A percentile compares a stretch with the other conserved stretches of the same genome.
Evolutionary conservation across 768 basidiomycete genomes (phyloP).

Genomic region (Gymnopilus dilepis): DNA sequence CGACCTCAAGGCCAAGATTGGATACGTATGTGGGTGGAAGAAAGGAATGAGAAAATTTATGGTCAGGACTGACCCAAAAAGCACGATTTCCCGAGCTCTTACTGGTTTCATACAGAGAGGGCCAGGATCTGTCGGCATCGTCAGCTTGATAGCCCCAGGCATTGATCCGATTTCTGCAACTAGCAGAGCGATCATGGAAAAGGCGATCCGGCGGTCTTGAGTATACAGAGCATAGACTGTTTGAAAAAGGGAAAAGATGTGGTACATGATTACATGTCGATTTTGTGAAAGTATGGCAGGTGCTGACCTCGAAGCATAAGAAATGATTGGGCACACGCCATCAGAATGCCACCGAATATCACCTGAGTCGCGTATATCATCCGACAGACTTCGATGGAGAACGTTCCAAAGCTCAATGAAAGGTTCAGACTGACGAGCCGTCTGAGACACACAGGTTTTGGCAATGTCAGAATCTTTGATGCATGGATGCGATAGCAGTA

Average conservation of each 20-base stretch:
- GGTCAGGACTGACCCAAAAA: constrained; percentile 25
- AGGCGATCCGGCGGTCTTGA: constrained; percentile 23
- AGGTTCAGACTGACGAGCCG: constrained; percentile 22
- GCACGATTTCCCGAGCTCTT: constrained; percentile 21
- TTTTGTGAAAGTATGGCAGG: neutral
- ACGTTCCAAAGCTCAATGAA: constrained; percentile 10
- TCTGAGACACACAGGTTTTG: constrained; percentile 7
- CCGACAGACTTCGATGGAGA: constrained; percentile 19
- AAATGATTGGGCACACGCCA: constrained; percentile 25
- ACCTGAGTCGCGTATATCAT: constrained; percentile 26
- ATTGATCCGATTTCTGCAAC: constrained; percentile 27
- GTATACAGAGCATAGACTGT: constrained; percentile 26
- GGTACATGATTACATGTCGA: neutral
- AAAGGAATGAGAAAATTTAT: neutral
- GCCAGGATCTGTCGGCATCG: constrained; percentile 21
- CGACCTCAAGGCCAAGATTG: neutral
- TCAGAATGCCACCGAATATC: constrained; percentile 22
- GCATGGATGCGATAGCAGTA: neutral
- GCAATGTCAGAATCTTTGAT: constrained; percentile 1
- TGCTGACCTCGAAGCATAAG: constrained; percentile 25
- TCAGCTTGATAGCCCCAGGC: constrained; percentile 24
- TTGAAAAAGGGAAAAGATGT: neutral
- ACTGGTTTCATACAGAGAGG: constrained; percentile 28
- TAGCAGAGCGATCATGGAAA: constrained; percentile 23
- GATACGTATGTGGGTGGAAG: neutral